Base-by-base conservation (phyloP, 2,329 filamentous ascomycete genomes). In the Helotiales sp. region DNA sequence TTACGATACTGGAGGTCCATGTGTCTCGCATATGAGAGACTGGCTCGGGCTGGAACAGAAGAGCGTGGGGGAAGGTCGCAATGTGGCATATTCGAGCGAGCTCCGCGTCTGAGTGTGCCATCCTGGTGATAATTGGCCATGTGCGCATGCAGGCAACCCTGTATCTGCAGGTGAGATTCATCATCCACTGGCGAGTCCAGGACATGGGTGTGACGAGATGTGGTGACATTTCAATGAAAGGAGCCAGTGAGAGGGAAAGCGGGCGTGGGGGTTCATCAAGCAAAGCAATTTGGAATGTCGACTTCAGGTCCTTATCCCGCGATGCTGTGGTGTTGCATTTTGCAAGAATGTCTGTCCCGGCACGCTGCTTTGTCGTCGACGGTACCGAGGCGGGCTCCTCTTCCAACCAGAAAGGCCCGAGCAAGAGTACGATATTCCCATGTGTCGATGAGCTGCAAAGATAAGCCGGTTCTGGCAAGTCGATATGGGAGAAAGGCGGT, bases 171-270 rank as follows among this genome's bases (percentile, higher is more conserved):
- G 58, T 62, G 55, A 62, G 57, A 59, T 60, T 54, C 52, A 52
- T 34, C 48, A 52, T 31, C 56, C n/a, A 58, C 55, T 58, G 51
- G 55, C 38, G 30, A 48, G 27, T 19, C 8, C 30, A 36, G n/a
- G n/a, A 15, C 58, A 55, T 58, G 63, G 57, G 54, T 47, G 57
- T 65, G 63, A 63, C 63, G 55, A 62, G 54, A 59, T 59, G 36
- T 53, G 46, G 58, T 63, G 63, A 63, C 63, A 63, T 59, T 47
- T 52, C 48, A 2, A 34, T 60, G 19, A 61, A 61, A 58, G 61
- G 56, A 61, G 24, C 60, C 59, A 60, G 19, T 59, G 29, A 47
- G 25, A 50, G n/a, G 17, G 40, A 15, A 33, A 10, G 13, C 31
- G 24, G 13, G 56, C 58, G 63, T 60, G 62, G 61, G 59, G 63